Percentiles rank a stretch among this genome's conserved stretches.
These are phyloP conservation scores for Cladosporium austrohemisphaericum DNA, from an alignment of 2,329 filamentous ascomycete species.

Conservation along the genomic window DNA sequence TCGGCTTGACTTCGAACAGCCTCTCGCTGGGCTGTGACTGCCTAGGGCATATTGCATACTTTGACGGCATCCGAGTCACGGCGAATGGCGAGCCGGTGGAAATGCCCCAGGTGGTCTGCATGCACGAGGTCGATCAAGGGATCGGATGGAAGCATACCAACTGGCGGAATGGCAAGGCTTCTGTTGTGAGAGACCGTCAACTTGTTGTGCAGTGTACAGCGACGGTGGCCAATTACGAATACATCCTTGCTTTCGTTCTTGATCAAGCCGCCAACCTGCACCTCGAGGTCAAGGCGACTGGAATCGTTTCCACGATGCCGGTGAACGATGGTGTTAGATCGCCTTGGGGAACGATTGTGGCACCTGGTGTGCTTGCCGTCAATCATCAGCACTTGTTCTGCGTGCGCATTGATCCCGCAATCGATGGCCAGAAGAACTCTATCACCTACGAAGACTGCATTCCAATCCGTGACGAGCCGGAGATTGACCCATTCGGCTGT, in stretches of 20 bases:
- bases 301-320: conserved; percentile 55
- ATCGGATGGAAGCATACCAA: conserved; percentile 71
- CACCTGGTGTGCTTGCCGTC: conserved; percentile 61
- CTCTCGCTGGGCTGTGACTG: conserved; percentile 65
- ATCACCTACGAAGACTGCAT: conserved; percentile 47
- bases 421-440: conserved; percentile 56
- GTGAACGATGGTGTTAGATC: conserved; percentile 48
- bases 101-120: conserved; percentile 60
- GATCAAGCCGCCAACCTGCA: conserved; percentile 60
- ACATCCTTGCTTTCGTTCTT: conserved; percentile 62
- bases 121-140: conserved; percentile 67
- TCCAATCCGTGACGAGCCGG: neutral
- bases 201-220: conserved; percentile 66
- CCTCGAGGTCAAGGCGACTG: conserved; percentile 62
- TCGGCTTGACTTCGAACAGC: conserved; percentile 66
- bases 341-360: conserved; percentile 49
- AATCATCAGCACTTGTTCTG: conserved; percentile 70
- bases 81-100: conserved; percentile 52
- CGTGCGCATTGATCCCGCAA: conserved; percentile 61
- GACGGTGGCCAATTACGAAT: conserved; percentile 69
- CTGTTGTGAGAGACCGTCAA: conserved; percentile 59
- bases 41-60: conserved; percentile 55
- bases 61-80: conserved; percentile 55
- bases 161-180: conserved; percentile 59
- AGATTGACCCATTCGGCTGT: neutral